These are phyloP conservation scores for Flaveria robusta DNA, from an alignment of 129 eudicot species.

Conservation along the genomic window DNA sequence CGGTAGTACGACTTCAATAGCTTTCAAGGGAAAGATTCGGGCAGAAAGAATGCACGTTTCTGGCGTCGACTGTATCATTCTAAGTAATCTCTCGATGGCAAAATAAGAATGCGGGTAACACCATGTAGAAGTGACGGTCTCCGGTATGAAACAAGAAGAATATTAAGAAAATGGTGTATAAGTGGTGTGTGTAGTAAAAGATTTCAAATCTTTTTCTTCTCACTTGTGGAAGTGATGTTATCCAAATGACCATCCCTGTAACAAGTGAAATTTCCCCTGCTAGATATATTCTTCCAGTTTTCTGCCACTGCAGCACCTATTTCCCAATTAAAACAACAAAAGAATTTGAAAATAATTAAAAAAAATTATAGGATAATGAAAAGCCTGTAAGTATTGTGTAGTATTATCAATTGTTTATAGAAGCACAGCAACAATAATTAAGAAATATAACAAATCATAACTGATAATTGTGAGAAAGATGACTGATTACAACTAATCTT, in stretches of 20 bases:
- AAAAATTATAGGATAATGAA: too few relatives aligned
- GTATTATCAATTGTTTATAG: too few relatives aligned
- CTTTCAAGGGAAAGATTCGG: slow-evolving; percentile 66
- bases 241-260: slow-evolving; percentile 64
- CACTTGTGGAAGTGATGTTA: slow-evolving; percentile 84
- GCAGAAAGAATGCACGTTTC: slow-evolving; percentile 74
- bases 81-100: slow-evolving; percentile 63
- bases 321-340: slow-evolving; percentile 6
- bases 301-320: slow-evolving; percentile 93
- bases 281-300: slow-evolving; percentile 74
- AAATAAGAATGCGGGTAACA: slow-evolving; percentile 80
- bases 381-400: neutral
- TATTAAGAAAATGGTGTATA: slow-evolving; percentile 61
- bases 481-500: neutral
- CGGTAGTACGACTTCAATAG: slow-evolving; percentile 68
- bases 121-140: slow-evolving; percentile 81
- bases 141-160: slow-evolving; percentile 95
- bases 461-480: neutral
- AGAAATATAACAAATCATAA: too few relatives aligned
- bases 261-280: slow-evolving; percentile 86
- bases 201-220: slow-evolving; percentile 73
- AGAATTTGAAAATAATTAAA: neutral
- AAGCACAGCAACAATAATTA: neutral
- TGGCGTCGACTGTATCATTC: slow-evolving; percentile 69
- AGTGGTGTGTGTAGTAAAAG: slow-evolving; percentile 84